phyloP scores from a whole-genome alignment of 176 grass and related monocot genomes.

The Phyllostachys edulis region DNA sequence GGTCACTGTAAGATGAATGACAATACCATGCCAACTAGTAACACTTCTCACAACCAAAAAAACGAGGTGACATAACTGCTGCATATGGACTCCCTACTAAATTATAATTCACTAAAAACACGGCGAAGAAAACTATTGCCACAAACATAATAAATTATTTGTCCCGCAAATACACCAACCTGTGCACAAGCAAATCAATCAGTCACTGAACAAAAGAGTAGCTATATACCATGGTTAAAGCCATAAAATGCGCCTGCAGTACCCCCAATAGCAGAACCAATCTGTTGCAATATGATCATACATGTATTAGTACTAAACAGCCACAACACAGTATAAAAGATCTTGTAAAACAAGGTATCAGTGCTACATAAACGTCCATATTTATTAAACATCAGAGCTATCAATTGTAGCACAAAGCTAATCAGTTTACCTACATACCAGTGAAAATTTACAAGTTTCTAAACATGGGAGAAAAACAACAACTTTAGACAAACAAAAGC shows the following conservation, averaged over 20 bases:
- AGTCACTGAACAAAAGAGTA: background rate
- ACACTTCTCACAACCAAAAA: background rate
- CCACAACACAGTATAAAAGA: background rate
- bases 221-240: constrained; percentile 76
- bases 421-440: background rate
- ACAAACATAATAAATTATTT: background rate
- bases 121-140: background rate
- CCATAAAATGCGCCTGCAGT: constrained; percentile 88
- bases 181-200: background rate
- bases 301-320: background rate
- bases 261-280: constrained; percentile 86
- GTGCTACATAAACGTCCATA: background rate
- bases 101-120: background rate
- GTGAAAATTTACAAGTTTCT: background rate
- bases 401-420: background rate
- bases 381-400: background rate
- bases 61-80: background rate
- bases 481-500: background rate
- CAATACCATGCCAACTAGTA: background rate
- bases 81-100: background rate
- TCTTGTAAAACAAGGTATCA: background rate
- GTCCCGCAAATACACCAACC: background rate
- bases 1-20: background rate
- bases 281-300: constrained; percentile 37
- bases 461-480: too few relatives aligned